Percentiles rank a stretch among this genome's conserved stretches.
These are phyloP conservation scores for Spergularia marina DNA, from an alignment of 148 eudicot genomes.

Conservation along the genomic window DNA sequence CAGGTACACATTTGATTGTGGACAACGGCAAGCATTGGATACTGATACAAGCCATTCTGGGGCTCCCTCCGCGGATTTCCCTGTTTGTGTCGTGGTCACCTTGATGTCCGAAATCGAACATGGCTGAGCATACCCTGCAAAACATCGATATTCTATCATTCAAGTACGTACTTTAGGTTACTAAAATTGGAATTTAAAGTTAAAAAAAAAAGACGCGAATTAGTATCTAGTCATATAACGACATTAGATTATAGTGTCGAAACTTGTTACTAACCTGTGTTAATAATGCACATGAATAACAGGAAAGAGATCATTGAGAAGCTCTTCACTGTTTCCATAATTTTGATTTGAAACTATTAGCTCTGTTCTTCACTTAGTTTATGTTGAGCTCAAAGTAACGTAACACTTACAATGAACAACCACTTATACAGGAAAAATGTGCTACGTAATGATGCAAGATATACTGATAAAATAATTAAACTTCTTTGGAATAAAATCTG, in stretches of 20 bases:
- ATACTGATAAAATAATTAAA: neutral
- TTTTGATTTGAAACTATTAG: neutral
- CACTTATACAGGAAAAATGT: neutral
- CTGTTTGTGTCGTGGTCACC: constrained; percentile 1
- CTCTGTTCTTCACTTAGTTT: neutral
- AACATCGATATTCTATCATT: neutral
- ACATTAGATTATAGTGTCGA: neutral
- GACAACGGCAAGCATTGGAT: constrained; percentile 10
- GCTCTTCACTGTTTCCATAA: neutral
- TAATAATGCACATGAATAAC: neutral
- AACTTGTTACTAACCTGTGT: neutral
- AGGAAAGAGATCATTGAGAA: neutral
- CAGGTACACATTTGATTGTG: constrained; percentile 14
- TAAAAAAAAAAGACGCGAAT: neutral
- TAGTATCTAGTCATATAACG: neutral
- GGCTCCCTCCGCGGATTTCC: constrained; percentile 7
- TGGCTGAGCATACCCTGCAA: constrained; percentile 5
- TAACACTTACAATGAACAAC: neutral
- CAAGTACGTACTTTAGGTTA: neutral
- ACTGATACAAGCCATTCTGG: constrained; percentile 16
- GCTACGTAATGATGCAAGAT: neutral
- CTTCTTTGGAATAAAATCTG: neutral
- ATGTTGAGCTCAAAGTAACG: neutral
- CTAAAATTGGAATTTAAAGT: too few relatives aligned
- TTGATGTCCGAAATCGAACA: constrained; percentile 10